phyloP scores from a whole-genome alignment of 441 rosid species.

The Erodium moschatum region DNA sequence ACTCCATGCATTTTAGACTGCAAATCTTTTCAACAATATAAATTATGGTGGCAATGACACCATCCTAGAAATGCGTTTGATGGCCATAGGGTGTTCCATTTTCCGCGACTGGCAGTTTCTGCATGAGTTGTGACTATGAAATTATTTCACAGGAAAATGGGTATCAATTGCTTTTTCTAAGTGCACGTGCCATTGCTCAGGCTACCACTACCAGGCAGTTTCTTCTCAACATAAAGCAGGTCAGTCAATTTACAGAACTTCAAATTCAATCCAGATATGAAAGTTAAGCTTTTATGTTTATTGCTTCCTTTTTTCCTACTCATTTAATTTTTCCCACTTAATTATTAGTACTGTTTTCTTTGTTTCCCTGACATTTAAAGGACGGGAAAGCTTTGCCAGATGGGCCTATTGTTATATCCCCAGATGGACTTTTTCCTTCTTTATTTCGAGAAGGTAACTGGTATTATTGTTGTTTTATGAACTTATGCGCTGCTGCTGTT shows the following conservation, averaged over 20 bases:
- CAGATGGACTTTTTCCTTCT: constrained; percentile 94
- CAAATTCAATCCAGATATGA: background rate
- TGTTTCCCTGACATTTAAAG: constrained; percentile 29
- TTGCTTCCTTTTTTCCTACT: background rate
- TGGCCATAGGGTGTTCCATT: constrained; percentile 8
- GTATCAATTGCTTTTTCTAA: constrained; percentile 81
- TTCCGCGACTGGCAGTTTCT: background rate
- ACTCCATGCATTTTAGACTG: background rate
- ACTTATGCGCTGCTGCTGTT: background rate
- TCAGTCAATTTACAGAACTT: constrained; percentile 16
- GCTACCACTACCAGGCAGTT: constrained; percentile 78
- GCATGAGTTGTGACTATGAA: background rate
- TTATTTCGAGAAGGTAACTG: constrained; percentile 77
- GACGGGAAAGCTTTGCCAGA: constrained; percentile 91
- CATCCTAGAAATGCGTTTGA: background rate
- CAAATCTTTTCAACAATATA: background rate
- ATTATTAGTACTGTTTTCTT: constrained; percentile 6
- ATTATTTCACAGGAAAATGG: constrained; percentile 72
- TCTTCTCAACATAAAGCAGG: constrained; percentile 87
- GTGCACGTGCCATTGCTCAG: constrained; percentile 96
- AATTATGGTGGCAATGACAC: background rate
- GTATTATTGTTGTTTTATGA: background rate
- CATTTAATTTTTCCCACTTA: constrained; percentile 5
- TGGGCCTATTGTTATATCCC: constrained; percentile 94
- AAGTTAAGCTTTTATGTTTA: constrained; percentile 9